Conservation (phyloP, 257 asterid genomes). For the Solanum tarijense region DNA sequence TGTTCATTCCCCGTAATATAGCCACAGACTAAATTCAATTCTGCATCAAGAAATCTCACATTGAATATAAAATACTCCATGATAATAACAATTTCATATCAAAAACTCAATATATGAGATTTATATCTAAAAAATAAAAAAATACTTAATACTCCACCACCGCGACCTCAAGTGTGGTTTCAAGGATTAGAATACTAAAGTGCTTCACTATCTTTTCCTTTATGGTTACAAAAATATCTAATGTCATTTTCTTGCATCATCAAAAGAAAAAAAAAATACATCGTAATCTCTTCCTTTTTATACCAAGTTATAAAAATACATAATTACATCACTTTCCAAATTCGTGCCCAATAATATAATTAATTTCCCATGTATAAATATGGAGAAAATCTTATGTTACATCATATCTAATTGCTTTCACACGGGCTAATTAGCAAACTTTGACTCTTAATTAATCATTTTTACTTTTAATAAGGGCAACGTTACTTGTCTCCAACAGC, state of each 20-base stretch:
- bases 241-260: conserved; percentile 32
- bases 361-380: conserved; percentile 10
- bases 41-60: neutral
- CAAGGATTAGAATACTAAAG: neutral
- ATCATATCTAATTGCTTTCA: conserved; percentile 15
- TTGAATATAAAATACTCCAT: neutral
- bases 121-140: neutral
- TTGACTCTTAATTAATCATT: neutral
- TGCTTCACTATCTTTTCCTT: neutral
- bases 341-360: conserved; percentile 18
- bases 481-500: neutral
- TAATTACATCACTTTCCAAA: neutral
- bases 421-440: neutral
- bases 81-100: too few species aligned
- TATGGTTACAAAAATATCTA: conserved; percentile 6
- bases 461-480: neutral
- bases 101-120: too few species aligned
- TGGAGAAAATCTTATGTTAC: neutral
- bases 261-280: neutral
- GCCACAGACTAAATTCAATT: too few species aligned
- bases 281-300: neutral
- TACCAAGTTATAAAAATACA: neutral
- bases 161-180: neutral
- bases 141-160: neutral
- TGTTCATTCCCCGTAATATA: neutral